phyloP scores from a whole-genome alignment of 2,329 filamentous ascomycete genomes.

The Ophiostoma ips region DNA sequence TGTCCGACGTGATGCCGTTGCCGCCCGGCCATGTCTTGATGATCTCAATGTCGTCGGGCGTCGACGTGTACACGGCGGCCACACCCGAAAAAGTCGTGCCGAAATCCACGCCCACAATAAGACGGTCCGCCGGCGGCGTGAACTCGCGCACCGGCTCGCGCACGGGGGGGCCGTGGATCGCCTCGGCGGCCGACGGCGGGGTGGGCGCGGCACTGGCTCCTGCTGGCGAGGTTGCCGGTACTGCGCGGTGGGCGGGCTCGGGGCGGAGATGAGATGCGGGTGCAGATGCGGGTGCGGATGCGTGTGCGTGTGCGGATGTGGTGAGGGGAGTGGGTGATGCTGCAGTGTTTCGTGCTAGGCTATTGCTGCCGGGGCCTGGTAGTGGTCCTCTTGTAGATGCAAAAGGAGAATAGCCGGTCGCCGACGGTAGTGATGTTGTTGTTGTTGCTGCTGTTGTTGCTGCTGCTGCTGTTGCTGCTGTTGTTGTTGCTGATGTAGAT shows the following conservation, averaged over 20 bases:
- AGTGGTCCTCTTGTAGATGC: no score
- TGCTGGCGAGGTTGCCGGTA: no score
- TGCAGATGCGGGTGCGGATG: no score
- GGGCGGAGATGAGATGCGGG: no score
- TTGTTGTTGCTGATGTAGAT: background rate
- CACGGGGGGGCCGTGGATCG: constrained; percentile 47
- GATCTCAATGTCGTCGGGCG: constrained; percentile 67
- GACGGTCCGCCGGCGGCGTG: constrained; percentile 40
- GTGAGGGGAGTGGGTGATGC: no score
- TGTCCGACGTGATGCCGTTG: constrained; percentile 78
- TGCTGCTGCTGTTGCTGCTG: background rate
- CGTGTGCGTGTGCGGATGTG: no score
- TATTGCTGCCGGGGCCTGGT: no score
- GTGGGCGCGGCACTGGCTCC: constrained; percentile 25
- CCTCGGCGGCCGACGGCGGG: constrained; percentile 31
- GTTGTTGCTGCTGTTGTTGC: constrained; percentile 15
- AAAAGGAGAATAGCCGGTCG: no score
- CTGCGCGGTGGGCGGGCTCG: no score
- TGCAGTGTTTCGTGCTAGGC: no score
- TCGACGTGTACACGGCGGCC: constrained; percentile 59
- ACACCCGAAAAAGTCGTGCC: constrained; percentile 74
- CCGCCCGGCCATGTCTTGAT: constrained; percentile 77
- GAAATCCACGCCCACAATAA: constrained; percentile 71
- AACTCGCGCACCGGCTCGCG: constrained; percentile 41
- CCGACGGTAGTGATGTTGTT: no score